Base-by-base conservation (phyloP, 2,329 filamentous ascomycete genomes). In the Aspergillus chevalieri region DNA sequence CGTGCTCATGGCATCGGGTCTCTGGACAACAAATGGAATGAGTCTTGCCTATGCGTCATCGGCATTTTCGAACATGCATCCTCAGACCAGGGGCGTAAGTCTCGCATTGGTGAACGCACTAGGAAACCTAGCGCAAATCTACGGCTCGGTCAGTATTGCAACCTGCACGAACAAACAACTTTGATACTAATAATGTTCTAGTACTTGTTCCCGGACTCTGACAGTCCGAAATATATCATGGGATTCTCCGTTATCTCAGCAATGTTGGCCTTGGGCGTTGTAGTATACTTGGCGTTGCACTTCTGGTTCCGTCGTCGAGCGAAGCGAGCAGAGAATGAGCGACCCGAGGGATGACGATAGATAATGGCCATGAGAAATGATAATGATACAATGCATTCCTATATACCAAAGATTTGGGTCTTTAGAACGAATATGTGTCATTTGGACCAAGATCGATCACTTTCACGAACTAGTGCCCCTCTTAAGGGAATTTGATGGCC, bases 71-170 rank as follows among this genome's bases (percentile, higher is more conserved):
- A 60, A 65, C 15, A 74, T 80, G 71, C 66, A 69, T 17, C 71
- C 70, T 0, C 76, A 80, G 53, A 72, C 73, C 3, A 63, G 78
- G n/a, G 78, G 72, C 12, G 72, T 82, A n/a, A 69, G 70, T 3
- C 61, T 81, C 19, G 78, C 77, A 1, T 60, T 80, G 8, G 74
- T 80, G 36, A 80, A 80, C 53, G 75, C 76, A 0, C 66, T 80
- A 57, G 78, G 76, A 3, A 81, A 80, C 52, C 58, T 80, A 9
- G 75, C 78, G 0, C 75, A 78, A 52, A 80, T 82, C 15, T 81
- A 81, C 52, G 78, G 79, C 19, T 60, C 59, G 38, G 52, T 56
- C 17, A 41, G 38, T 19, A 41, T 19, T 12, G 43, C n/a, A 41
- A 36, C 4, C 6, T 28, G 9, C 1, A 21, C 3, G 6, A 15